phyloP scores from a whole-genome alignment of 768 basidiomycete genomes.

The Auricularia auricula-judae region DNA sequence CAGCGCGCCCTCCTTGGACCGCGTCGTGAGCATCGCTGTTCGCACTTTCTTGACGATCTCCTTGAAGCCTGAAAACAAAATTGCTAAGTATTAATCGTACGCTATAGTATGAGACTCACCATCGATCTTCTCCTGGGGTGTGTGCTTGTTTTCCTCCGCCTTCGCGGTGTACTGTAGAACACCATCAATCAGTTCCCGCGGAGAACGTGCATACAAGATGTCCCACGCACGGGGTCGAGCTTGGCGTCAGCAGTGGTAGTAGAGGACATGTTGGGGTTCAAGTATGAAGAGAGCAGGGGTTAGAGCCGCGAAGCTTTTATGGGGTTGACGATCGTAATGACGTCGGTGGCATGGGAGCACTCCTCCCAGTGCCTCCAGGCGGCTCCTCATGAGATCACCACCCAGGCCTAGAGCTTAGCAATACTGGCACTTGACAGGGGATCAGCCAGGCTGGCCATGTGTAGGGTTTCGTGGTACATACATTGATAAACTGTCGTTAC shows the following conservation, averaged over 20 bases:
- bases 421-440: too few species aligned
- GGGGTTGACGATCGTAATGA: too few species aligned
- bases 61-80: slow-evolving; percentile 38
- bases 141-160: slow-evolving; percentile 42
- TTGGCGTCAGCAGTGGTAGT: slow-evolving; percentile 3
- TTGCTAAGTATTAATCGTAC: not conserved
- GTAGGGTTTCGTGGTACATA: too few species aligned
- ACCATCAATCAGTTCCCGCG: too few species aligned
- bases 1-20: slow-evolving; percentile 50
- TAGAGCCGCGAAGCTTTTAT: too few species aligned
- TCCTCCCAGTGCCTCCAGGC: too few species aligned
- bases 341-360: too few species aligned
- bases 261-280: slow-evolving; percentile 7
- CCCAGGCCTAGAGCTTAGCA: too few species aligned
- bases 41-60: slow-evolving; percentile 50
- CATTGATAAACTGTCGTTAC: too few species aligned
- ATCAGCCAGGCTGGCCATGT: too few species aligned
- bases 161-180: slow-evolving; percentile 38
- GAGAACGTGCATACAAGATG: too few species aligned
- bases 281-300: not conserved
- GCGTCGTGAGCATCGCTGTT: slow-evolving; percentile 72
- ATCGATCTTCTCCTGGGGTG: slow-evolving; percentile 54
- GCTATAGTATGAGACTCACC: slow-evolving; percentile 26
- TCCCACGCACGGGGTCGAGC: slow-evolving; percentile 43
- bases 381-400: too few species aligned